A percentile compares a stretch with the other conserved stretches of the same genome.
phyloP scores from a whole-genome alignment of 768 basidiomycete species.

The Lactarius hatsudake region DNA sequence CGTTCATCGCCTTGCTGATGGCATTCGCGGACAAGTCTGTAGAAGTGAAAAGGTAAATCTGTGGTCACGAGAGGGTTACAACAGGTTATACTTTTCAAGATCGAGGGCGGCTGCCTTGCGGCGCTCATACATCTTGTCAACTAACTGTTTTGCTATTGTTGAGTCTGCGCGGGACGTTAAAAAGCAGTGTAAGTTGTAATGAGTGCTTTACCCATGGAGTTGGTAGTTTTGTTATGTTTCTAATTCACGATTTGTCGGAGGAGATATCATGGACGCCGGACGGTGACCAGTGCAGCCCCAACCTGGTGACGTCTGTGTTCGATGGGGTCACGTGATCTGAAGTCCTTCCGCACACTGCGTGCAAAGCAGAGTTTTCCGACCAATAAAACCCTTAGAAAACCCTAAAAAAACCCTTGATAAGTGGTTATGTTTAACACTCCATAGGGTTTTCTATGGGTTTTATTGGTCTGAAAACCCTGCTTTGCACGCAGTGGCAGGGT shows the following conservation, averaged over 20 bases:
- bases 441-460: too few relatives aligned
- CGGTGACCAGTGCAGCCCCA: background rate
- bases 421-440: too few relatives aligned
- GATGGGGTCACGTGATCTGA: too few relatives aligned
- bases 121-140: slow-evolving; percentile 96
- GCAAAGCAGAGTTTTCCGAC: too few relatives aligned
- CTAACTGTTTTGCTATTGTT: slow-evolving; percentile 72
- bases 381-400: too few relatives aligned
- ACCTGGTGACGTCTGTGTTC: too few relatives aligned
- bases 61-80: slow-evolving; percentile 1
- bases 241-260: background rate
- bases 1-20: slow-evolving; percentile 77
- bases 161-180: slow-evolving; percentile 52
- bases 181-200: background rate
- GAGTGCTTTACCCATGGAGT: slow-evolving; percentile 6
- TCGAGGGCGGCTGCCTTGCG: slow-evolving; percentile 94
- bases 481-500: too few relatives aligned
- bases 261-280: background rate
- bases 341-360: too few relatives aligned
- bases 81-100: slow-evolving; percentile 73
- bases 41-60: slow-evolving; percentile 13
- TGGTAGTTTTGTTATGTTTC: background rate
- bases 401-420: too few relatives aligned
- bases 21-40: slow-evolving; percentile 82
- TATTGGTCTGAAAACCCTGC: too few relatives aligned